Base-by-base conservation (phyloP, 495 filamentous ascomycete genomes). In the Talaromyces proteolyticus region DNA sequence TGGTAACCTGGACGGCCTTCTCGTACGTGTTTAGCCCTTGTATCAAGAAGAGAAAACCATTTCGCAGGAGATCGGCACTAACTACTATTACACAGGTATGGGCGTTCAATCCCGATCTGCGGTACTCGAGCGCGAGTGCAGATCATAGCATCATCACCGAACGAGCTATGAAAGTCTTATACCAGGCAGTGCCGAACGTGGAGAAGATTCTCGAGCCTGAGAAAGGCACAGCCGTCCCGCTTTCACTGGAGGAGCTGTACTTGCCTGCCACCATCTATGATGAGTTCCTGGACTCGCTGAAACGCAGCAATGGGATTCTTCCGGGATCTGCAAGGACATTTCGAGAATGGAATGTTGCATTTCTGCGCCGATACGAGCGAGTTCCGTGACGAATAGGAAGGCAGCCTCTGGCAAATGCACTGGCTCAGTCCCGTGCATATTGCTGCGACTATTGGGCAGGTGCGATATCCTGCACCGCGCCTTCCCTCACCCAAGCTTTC, bases 41-140 rank as follows among this genome's bases (percentile, higher is more conserved):
- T n/a, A n/a, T n/a, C n/a, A n/a, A n/a, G n/a, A n/a, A n/a, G n/a
- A n/a, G n/a, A n/a, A n/a, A n/a, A n/a, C n/a, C n/a, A n/a, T n/a
- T n/a, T n/a, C n/a, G n/a, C n/a, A n/a, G n/a, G n/a, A n/a, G n/a
- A n/a, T n/a, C n/a, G n/a, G n/a, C n/a, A n/a, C n/a, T n/a, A n/a
- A n/a, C 36, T 21, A 11, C 25, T 51, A 12, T 49, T 10, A 38
- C 44, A 17, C 45, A 76, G 68, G 62, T 74, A 18, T 91, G 88
- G 88, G 73, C 87, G 10, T 85, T 91, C 54, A 89, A 85, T 50
- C 76, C 78, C 17, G 75, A 85, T 54, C 75, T 90, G 20, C 66
- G 72, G 6, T 91, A 86, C 54, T 77, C 77, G 12, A 79, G 74
- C 16, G 75, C 78, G 0, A 69, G 64, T 24, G 11, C 57, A 3